A percentile compares a stretch with the other conserved stretches of the same genome.
phyloP scores from a whole-genome alignment of 163 green algal species.

The Scenedesmus sp. region DNA sequence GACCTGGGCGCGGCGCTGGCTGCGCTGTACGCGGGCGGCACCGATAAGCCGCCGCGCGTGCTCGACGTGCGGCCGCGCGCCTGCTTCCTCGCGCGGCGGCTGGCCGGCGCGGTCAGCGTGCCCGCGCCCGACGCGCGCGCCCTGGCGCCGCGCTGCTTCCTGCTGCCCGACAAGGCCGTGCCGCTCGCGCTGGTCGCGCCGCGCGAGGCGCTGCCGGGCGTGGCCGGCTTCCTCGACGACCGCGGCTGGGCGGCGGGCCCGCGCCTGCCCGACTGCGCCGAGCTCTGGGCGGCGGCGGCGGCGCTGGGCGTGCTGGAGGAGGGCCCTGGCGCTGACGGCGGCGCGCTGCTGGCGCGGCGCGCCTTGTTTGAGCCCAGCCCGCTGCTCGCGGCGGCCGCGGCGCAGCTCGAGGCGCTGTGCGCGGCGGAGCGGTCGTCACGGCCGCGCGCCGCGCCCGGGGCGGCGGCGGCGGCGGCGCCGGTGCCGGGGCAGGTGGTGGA shows the following conservation, averaged over 20 bases:
- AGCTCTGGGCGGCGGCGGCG: constrained; percentile 32
- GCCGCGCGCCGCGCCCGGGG: not conserved
- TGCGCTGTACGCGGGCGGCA: too few species aligned
- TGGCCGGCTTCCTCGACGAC: constrained; percentile 1
- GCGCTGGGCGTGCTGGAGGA: constrained; percentile 42
- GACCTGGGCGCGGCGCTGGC: too few species aligned
- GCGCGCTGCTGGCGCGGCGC: constrained; percentile 23
- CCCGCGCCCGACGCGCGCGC: not conserved
- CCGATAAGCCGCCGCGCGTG: not conserved
- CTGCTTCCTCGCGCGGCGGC: not conserved
- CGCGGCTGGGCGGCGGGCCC: not conserved
- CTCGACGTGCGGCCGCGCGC: not conserved
- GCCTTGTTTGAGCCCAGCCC: constrained; percentile 47
- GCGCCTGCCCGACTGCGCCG: not conserved
- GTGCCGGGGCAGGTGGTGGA: not conserved
- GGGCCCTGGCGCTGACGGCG: not conserved
- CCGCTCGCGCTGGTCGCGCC: constrained; percentile 21
- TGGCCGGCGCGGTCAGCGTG: constrained; percentile 5
- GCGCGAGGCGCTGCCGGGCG: not conserved
- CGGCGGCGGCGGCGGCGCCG: constrained; percentile 3
- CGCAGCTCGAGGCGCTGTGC: constrained; percentile 31
- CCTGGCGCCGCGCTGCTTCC: constrained; percentile 17
- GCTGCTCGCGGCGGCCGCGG: constrained; percentile 40
- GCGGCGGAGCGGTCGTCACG: not conserved
- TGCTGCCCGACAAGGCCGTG: constrained; percentile 26